Base-by-base conservation (phyloP, 108 stramenopile genomes). In the Cylindrotheca closterium region DNA sequence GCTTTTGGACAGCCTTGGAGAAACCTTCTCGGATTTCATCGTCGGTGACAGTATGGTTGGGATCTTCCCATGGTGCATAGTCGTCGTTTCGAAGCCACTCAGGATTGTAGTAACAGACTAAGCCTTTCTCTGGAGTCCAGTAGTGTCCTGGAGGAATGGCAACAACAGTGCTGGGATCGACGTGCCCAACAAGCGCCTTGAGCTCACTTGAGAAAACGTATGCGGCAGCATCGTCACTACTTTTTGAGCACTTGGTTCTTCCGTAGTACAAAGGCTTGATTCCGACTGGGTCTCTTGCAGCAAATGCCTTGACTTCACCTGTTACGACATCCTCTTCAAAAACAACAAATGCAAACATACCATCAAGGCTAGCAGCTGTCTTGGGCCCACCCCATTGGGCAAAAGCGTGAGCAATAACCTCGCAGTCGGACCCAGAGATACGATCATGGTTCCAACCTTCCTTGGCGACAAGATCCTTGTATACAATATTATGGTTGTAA, bases 251-350 rank as follows among this genome's bases (percentile, higher is more conserved):
- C 19, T 27, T 57, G 4, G 71, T 66, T 12, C 55, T 26, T 26
- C 81, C 84, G 31, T 84, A 85, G 61, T 89, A 89, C 17, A 89
- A 69, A 23, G 88, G 88, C 61, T 89, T 89, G 67, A 89, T 86
- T 32, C 88, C 88, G 22, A 86, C 82, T 1, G 83, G 83, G 69
- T 89, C 88, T 15, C 88, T 55, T 21, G 83, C 83, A 17, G 81
- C 80, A 67, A 89, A 86, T 2, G 84, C 82, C 67, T 60, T 67
- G 18, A 70, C 66, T 31, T 58, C 56, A 1, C 63, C 79, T 12
- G 66, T 63, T 31, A 56, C 49, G 3, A 30, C 67, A 47, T 69
- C 65, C 50, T 86, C 83, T 47, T 81, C 78, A 58, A 89, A 81
- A 4, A 86, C 62, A 52, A 79, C 78, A 68, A 86, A 86, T 32